A percentile compares a stretch with the other conserved stretches of the same genome.
Conservation (phyloP, 352 stramenopile genomes). For the Globisporangium lucens region DNA sequence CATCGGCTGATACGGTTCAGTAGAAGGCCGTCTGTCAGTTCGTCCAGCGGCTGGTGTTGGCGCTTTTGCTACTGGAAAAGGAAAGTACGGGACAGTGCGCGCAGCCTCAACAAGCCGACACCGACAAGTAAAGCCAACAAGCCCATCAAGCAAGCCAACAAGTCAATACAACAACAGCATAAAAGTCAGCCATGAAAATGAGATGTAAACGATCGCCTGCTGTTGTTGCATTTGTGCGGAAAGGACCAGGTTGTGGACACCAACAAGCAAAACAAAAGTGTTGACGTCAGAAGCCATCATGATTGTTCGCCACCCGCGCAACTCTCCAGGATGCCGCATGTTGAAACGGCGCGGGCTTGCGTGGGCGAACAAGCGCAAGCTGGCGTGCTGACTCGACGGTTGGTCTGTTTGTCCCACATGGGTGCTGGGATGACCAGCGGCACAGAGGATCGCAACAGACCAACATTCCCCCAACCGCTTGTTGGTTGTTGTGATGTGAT, state of each 20-base stretch:
- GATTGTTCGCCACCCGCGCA: neutral
- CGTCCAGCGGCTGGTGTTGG: neutral
- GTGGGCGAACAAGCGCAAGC: neutral
- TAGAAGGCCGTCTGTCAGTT: neutral
- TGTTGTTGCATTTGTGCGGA: neutral
- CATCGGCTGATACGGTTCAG: neutral
- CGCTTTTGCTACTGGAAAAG: neutral
- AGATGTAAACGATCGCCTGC: neutral
- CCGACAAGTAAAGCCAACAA: neutral
- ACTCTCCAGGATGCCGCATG: neutral
- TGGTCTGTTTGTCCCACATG: constrained; percentile 1
- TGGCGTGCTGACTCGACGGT: neutral
- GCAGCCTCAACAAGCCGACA: neutral
- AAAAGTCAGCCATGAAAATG: constrained; percentile 3
- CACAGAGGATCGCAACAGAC: neutral
- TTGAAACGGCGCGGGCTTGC: neutral
- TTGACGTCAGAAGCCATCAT: constrained; percentile 4
- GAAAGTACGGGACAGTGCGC: neutral
- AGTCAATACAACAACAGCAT: neutral
- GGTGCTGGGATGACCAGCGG: neutral
- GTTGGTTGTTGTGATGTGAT: neutral
- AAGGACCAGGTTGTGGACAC: neutral
- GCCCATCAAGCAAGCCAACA: neutral
- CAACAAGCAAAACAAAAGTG: neutral
- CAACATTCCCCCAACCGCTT: neutral